A percentile compares a stretch with the other conserved stretches of the same genome.
phyloP scores from a whole-genome alignment of 192 early-diverging fungal species.

The Coemansia sp. region DNA sequence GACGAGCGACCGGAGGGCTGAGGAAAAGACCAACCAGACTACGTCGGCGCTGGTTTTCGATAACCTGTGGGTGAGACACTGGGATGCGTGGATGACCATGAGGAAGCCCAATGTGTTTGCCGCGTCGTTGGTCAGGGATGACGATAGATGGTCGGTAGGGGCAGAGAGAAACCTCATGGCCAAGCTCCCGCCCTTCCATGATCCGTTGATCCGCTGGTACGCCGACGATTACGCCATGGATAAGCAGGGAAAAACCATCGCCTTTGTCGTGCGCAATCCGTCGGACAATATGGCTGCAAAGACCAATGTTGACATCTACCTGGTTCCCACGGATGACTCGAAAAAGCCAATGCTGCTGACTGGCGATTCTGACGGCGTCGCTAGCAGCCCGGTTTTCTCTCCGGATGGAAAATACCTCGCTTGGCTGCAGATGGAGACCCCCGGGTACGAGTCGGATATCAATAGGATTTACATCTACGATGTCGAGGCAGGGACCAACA shows the following conservation, averaged over 20 bases:
- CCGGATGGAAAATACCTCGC: constrained; percentile 63
- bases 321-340: constrained; percentile 8
- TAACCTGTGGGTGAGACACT: constrained; percentile 70
- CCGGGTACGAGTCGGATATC: constrained; percentile 73
- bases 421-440: constrained; percentile 74
- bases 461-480: constrained; percentile 62
- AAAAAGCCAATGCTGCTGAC: constrained; percentile 41
- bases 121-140: constrained; percentile 21
- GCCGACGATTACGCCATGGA: constrained; percentile 59
- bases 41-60: constrained; percentile 62
- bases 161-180: constrained; percentile 22
- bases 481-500: constrained; percentile 3
- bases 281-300: constrained; percentile 57
- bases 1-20: constrained; percentile 43
- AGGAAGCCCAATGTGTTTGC: constrained; percentile 36
- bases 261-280: constrained; percentile 63
- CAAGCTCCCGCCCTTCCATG: constrained; percentile 12
- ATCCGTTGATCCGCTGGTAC: constrained; percentile 43
- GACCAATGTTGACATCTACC: constrained; percentile 66
- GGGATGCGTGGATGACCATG: constrained; percentile 60
- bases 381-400: constrained; percentile 61
- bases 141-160: not conserved
- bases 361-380: constrained; percentile 54
- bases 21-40: constrained; percentile 24
- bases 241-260: constrained; percentile 58